Evolutionary conservation across 2,329 filamentous ascomycete genomes (phyloP).

Genomic region (Trichoderma sp.): DNA sequence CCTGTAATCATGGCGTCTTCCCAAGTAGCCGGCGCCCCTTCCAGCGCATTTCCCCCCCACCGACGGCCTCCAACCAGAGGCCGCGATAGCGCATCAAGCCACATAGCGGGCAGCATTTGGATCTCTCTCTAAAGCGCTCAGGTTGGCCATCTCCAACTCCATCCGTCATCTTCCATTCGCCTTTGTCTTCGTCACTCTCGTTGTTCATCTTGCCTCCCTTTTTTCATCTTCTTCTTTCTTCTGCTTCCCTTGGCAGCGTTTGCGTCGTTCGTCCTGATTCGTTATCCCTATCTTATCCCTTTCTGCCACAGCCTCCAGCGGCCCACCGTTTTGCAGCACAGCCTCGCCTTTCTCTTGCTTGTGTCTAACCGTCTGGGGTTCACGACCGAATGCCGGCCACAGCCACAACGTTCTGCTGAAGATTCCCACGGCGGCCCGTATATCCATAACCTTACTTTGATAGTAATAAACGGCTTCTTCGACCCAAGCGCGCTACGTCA

Average conservation of each 20-base stretch:
- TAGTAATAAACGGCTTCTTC: background rate
- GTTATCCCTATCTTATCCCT: background rate
- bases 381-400: constrained; percentile 19
- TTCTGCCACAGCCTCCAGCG: constrained; percentile 15
- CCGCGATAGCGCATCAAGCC: background rate
- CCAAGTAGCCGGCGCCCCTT: background rate
- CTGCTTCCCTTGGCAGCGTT: background rate
- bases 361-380: background rate
- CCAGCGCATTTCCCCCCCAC: constrained; percentile 1
- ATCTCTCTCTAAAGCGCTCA: background rate
- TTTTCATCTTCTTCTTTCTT: background rate
- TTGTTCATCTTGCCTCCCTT: background rate
- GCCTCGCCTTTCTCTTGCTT: background rate
- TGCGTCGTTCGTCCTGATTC: background rate
- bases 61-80: constrained; percentile 15
- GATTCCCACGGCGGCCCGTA: background rate
- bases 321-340: constrained; percentile 16
- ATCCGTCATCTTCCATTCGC: background rate
- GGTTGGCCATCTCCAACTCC: background rate
- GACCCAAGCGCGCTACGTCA: constrained; percentile 14
- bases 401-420: constrained; percentile 17
- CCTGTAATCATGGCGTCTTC: constrained; percentile 5
- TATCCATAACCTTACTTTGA: constrained; percentile 12
- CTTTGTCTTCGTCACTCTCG: background rate
- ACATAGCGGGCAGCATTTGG: background rate